Percentiles rank a stretch among this genome's conserved stretches.
Evolutionary conservation across 768 basidiomycete genomes (phyloP).

Genomic region (Cystoderma amianthinum): DNA sequence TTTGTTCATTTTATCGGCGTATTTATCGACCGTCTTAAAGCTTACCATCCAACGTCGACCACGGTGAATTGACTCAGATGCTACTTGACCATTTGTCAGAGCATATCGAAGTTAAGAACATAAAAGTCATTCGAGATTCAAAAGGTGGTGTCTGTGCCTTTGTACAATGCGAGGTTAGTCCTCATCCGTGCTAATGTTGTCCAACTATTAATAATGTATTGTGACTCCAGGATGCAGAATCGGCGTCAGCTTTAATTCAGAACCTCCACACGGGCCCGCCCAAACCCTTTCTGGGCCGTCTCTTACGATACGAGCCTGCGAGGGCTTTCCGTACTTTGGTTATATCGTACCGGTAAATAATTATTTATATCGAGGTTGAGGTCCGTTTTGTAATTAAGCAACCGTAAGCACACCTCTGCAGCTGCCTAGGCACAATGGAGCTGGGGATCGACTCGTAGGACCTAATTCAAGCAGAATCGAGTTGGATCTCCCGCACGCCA

Average conservation of each 20-base stretch:
- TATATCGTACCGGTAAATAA: slow-evolving; percentile 62
- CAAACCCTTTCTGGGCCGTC: slow-evolving; percentile 64
- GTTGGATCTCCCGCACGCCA: slow-evolving; percentile 47
- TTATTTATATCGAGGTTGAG: not conserved
- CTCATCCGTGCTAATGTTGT: slow-evolving; percentile 7
- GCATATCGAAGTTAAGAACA: slow-evolving; percentile 55
- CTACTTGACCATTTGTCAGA: slow-evolving; percentile 63
- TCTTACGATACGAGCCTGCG: slow-evolving; percentile 72
- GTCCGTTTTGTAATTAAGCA: not conserved
- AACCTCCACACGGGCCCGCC: slow-evolving; percentile 48
- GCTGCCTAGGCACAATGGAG: not conserved
- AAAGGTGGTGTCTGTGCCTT: slow-evolving; percentile 81
- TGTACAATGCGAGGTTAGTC: slow-evolving; percentile 70
- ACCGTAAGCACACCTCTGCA: not conserved
- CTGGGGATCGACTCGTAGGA: not conserved
- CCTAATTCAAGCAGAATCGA: slow-evolving; percentile 18
- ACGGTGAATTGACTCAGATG: slow-evolving; percentile 50
- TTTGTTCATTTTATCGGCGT: slow-evolving; percentile 1
- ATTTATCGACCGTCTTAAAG: slow-evolving; percentile 25
- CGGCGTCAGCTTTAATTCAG: slow-evolving; percentile 53
- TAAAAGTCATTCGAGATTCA: slow-evolving; percentile 69
- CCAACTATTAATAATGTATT: slow-evolving; percentile 5
- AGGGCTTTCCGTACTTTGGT: slow-evolving; percentile 69
- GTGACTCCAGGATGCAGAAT: slow-evolving; percentile 41
- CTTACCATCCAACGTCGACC: slow-evolving; percentile 64